phyloP scores from a whole-genome alignment of 2,329 filamentous ascomycete genomes.

The Beauveria medogensis region DNA sequence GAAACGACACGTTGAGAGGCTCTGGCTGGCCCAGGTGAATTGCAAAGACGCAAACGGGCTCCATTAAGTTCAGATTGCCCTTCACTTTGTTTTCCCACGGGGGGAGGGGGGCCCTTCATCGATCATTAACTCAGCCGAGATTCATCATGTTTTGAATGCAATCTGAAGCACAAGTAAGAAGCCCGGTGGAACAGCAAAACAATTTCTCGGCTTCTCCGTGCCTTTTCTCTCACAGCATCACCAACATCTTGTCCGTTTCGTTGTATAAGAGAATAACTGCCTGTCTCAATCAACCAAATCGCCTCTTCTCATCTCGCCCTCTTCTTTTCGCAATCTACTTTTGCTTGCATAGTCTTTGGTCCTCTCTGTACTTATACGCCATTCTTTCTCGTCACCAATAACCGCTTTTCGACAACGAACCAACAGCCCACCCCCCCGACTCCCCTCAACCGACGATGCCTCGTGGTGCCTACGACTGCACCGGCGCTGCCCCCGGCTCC shows the following conservation, averaged over 20 bases:
- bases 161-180: not conserved
- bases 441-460: not conserved
- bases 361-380: not conserved
- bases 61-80: not conserved
- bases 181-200: no score
- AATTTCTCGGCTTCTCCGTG: no score
- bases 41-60: no score
- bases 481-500: slow-evolving; percentile 7
- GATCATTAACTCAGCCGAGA: no score
- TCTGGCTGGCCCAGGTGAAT: no score
- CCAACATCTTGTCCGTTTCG: not conserved
- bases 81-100: not conserved
- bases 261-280: not conserved
- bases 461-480: slow-evolving; percentile 9
- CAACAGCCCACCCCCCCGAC: no score
- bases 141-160: not conserved
- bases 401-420: not conserved
- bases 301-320: not conserved
- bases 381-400: not conserved
- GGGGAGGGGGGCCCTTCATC: no score
- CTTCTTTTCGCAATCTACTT: not conserved
- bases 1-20: no score
- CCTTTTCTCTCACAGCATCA: not conserved
- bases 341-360: no score
- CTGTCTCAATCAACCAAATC: not conserved